Base-by-base conservation (phyloP, 1,284 basidiomycete species). In the Ustilago curta region DNA sequence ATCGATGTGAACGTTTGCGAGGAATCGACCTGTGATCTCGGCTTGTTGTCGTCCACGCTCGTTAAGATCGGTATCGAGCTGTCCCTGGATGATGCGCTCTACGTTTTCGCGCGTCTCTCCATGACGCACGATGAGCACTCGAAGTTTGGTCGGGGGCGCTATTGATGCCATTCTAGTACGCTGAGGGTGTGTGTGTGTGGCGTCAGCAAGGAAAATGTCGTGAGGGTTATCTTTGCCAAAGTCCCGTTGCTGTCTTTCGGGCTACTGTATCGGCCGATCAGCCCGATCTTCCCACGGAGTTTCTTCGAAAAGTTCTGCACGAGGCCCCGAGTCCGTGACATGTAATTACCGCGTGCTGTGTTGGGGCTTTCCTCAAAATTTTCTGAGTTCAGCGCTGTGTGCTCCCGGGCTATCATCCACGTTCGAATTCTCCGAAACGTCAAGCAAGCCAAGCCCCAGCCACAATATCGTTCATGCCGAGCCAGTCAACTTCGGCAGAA, bases 21-120 rank as follows among this genome's bases (percentile, higher is more conserved):
- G 77, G 23, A 69, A 78, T 2, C 16, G 43, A 18, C 70, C 83
- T 4, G 77, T 79, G 39, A 59, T 11, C 1, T 68, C 53, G n/a
- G 83, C 83, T 53, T 84, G 83, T 25, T 47, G 42, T 1, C 71
- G 52, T 8, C 83, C 83, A 19, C 64, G 50, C 3, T 45, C 62
- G 55, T 84, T 83, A 44, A 84, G 77, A 18, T 69, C 49, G 16
- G 81, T 84, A 42, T 84, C 83, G 23, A 83, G 72, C 49, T 83
- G 83, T 9, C 83, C 83, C 52, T 84, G 83, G 29, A 84, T 79
- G 70, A 83, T 80, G 25, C 81, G 76, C 37, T 61, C 51, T 29
- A 83, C 83, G 50, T 84, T 84, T 23, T 80, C 72, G 39, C 77
- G 63, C 40, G 83, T 84, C 56, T 84, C 83, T 37, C 82, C 82